A percentile compares a stretch with the other conserved stretches of the same genome.
Conservation (phyloP, 176 grass and related monocot genomes). For the Hordeum marinum region DNA sequence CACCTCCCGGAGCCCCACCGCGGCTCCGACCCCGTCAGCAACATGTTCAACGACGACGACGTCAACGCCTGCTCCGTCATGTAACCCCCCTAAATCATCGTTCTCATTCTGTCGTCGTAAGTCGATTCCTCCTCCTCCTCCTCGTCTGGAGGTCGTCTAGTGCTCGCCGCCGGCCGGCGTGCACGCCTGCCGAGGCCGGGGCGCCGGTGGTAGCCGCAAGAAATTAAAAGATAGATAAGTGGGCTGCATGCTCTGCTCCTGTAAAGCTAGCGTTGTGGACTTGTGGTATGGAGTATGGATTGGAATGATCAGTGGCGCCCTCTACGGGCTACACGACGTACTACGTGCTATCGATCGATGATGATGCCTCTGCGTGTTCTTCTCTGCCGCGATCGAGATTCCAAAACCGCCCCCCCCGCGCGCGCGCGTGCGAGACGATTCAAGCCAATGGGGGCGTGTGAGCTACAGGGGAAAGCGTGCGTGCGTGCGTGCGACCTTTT, state of each 20-base stretch:
- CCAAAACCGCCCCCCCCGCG: neutral
- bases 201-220: neutral
- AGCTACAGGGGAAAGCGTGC: conserved; percentile 20
- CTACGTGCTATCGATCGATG: neutral
- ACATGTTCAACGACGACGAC: conserved; percentile 99
- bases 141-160: too few species aligned
- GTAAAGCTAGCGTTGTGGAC: conserved; percentile 11
- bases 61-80: conserved; percentile 85
- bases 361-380: neutral
- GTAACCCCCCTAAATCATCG: conserved; percentile 7
- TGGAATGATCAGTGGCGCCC: conserved; percentile 27
- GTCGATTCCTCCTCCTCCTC: too few species aligned
- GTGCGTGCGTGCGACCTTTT: conserved; percentile 14
- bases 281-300: neutral
- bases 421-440: neutral
- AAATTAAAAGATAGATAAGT: neutral
- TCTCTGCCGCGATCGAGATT: too few species aligned
- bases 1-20: conserved; percentile 53
- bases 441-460: neutral
- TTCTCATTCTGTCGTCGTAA: neutral
- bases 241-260: neutral
- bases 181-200: neutral
- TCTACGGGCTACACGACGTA: neutral
- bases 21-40: conserved; percentile 85
- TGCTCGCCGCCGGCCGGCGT: neutral